Base-by-base conservation (phyloP, 306 rosid genomes). In the Mimosa bimucronata region DNA sequence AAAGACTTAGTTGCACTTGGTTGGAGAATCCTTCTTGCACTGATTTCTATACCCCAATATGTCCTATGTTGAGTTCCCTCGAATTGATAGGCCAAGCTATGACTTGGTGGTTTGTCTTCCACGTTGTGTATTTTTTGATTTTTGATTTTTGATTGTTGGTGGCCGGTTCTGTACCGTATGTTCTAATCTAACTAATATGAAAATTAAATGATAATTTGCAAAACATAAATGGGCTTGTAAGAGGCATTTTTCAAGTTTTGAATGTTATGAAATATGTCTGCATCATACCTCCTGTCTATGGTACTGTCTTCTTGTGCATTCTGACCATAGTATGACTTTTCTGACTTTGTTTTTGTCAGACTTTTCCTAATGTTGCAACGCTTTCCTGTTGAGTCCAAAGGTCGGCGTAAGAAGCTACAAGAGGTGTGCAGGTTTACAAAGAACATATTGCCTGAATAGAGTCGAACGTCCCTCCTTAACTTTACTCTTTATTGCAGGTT, bases 331-430 rank as follows among this genome's bases (percentile, higher is more conserved):
- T n/a, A 61, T 75, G 55, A 41, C 19, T 34, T 55, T 18, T 53
- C 64, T 76, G 83, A 78, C 72, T 66, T 12, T 80, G 74, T 74
- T 68, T 89, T 66, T 89, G 88, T 81, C 86, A 95, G 99, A 83
- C 92, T 95, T 79, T 95, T 95, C 90, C 86, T 95, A 92, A 95
- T 95, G 99, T 87, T 95, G 78, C 99, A 87, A 83, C 94, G 99
- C 74, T 95, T 95, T 79, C 99, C 99, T 71, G 98, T 95, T 19
- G 99, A 95, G 85, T 95, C 99, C 77, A 95, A 93, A 86, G 99
- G 98, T 42, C 88, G 99, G 41, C 98, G 99, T 4, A 95, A 95
- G 92, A 95, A 95, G 96, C 94, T 95, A 80, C 99, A 93, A 83
- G 99, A 95, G 97, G 99, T 93, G 86, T 81, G 64, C 44, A 37